Base-by-base conservation (phyloP, 1,284 basidiomycete genomes). In the Rhizopogon hawkerae region DNA sequence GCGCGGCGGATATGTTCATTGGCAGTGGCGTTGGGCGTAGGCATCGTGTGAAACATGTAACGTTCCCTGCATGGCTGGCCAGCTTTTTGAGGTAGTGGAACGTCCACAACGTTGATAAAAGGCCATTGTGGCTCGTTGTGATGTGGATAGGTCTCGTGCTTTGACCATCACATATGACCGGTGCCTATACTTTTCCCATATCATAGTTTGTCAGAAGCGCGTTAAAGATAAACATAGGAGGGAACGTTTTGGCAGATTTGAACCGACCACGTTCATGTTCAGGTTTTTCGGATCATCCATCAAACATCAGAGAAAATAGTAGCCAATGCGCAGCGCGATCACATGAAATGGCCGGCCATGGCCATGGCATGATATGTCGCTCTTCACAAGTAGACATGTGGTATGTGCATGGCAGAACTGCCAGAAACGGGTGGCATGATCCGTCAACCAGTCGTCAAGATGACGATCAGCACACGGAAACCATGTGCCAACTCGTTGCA, bases 11-110 rank as follows among this genome's bases (percentile, higher is more conserved):
- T 1, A 31, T 5, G 13, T 31, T 18, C 24, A 42, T 31, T 11
- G 11, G 29, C 16, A 21, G 24, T 29, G 6, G n/a, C 9, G 14
- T 18, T 31, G 16, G 41, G 2, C 4, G 31, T 23, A 16, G 26
- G 0, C 41, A 42, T 42, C 10, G 6, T 31, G 3, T 6, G 10
- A 31, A 16, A 66, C 58, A 34, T 55, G 57, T 21, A 63, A 58
- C 37, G 62, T 64, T 46, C 41, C 39, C 10, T 18, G 16, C 39
- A 31, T n/a, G 1, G 16, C 26, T 5, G 10, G 6, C 4, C 10
- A 31, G 26, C 39, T 18, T 42, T 42, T 42, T 42, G 16, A 42
- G 18, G 11, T 2, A 13, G 14, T 16, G 2, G 6, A 29, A 18
- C 1, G 6, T 29, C 26, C 39, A 29, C 39, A 18, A 13, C 26